phyloP scores from a whole-genome alignment of 495 filamentous ascomycete genomes.

The Tuber indicum region DNA sequence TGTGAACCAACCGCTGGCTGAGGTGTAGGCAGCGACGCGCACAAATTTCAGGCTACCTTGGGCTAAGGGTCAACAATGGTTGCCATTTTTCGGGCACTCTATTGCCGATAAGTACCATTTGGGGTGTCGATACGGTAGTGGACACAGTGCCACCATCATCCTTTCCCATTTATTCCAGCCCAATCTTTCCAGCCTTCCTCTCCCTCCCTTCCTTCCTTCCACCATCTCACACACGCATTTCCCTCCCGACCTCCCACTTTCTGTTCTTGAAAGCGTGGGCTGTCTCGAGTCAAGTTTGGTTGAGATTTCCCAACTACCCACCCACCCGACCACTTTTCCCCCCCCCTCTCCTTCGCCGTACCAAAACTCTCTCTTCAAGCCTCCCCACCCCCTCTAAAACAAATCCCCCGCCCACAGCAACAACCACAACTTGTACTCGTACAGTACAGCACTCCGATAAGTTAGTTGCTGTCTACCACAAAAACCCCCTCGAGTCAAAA shows the following conservation, averaged over 20 bases:
- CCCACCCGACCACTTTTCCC: slow-evolving; percentile 11
- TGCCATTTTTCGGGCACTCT: background rate
- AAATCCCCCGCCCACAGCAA: slow-evolving; percentile 7
- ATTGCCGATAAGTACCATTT: background rate
- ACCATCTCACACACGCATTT: slow-evolving; percentile 5
- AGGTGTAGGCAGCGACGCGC: background rate
- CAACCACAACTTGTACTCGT: background rate
- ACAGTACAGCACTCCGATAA: background rate
- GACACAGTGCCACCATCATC: background rate
- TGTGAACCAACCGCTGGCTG: background rate
- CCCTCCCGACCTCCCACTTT: background rate
- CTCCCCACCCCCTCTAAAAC: background rate
- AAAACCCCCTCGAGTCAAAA: background rate
- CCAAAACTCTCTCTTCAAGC: slow-evolving; percentile 7
- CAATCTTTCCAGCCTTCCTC: background rate
- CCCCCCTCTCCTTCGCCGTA: slow-evolving; percentile 6
- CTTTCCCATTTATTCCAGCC: background rate
- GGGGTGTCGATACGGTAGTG: background rate
- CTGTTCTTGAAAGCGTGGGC: background rate
- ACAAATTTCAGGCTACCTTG: background rate
- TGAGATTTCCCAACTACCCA: slow-evolving; percentile 8
- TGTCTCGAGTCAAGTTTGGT: background rate
- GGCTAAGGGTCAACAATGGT: background rate
- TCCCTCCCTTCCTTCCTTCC: background rate
- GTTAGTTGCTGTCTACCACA: background rate